Conservation (phyloP, 306 rosid genomes). For the Cucumis hystrix region DNA sequence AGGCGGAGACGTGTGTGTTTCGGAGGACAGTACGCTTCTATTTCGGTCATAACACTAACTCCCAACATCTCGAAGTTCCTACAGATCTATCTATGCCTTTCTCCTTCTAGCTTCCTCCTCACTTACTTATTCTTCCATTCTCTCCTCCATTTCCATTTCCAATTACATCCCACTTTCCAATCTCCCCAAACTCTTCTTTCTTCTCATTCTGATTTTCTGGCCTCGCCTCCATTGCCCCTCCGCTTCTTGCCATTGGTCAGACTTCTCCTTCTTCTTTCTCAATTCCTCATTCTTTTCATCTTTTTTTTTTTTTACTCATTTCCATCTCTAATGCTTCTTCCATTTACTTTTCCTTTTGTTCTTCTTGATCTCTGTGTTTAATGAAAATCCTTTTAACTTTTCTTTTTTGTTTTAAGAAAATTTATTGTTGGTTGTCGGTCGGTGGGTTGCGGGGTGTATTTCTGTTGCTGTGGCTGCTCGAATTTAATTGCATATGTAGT, state of each 20-base stretch:
- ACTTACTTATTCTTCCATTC: not conserved
- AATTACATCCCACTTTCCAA: not conserved
- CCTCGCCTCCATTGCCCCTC: not conserved
- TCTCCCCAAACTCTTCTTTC: not conserved
- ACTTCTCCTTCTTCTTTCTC: not conserved
- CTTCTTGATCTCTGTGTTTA: not conserved
- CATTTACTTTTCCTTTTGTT: not conserved
- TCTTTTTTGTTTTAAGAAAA: too few species aligned
- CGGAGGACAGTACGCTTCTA: not conserved
- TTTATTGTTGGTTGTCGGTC: not conserved
- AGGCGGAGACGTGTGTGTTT: not conserved
- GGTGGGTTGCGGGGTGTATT: not conserved
- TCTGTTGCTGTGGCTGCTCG: not conserved
- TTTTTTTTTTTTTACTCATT: not conserved
- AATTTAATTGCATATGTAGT: not conserved
- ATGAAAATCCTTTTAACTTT: too few species aligned
- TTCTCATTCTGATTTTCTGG: not conserved
- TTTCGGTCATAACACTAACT: not conserved
- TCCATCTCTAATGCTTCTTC: not conserved
- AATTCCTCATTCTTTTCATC: not conserved
- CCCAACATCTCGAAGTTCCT: not conserved
- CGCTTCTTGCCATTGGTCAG: slow-evolving; percentile 3
- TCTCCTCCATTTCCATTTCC: not conserved
- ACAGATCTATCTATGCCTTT: not conserved
- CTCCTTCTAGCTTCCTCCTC: not conserved